Percentiles rank a stretch among this genome's conserved stretches.
Conservation (phyloP, 2,329 filamentous ascomycete genomes). For the Botrytis medusae region DNA sequence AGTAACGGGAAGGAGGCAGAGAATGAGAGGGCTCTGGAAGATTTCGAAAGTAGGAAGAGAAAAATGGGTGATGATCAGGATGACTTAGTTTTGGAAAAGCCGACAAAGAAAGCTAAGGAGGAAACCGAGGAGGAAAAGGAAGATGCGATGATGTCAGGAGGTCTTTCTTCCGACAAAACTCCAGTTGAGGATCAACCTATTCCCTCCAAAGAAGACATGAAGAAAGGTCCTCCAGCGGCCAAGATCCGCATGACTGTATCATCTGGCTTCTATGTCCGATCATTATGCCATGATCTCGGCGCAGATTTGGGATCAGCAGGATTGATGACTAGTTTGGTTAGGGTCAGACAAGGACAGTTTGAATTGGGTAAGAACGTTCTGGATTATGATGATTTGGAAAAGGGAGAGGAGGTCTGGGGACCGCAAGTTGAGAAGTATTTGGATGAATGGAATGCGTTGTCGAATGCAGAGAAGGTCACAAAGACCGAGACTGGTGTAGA, state of each 20-base stretch:
- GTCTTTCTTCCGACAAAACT: constrained; percentile 31
- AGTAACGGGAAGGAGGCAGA: constrained; percentile 18
- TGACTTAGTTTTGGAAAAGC: constrained; percentile 36
- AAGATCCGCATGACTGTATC: constrained; percentile 88
- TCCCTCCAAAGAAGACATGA: constrained; percentile 21
- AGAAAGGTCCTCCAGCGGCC: constrained; percentile 67
- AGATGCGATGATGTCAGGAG: constrained; percentile 39
- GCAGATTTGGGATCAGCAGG: constrained; percentile 76
- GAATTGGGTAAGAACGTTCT: constrained; percentile 71
- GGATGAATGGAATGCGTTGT: constrained; percentile 34
- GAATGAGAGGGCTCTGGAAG: constrained; percentile 44
- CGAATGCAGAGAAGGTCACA: background rate
- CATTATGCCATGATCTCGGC: constrained; percentile 88
- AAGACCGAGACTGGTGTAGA: background rate
- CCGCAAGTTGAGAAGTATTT: constrained; percentile 66
- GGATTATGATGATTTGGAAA: constrained; percentile 72
- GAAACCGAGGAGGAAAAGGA: background rate
- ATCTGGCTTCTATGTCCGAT: constrained; percentile 95
- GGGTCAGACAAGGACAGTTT: constrained; percentile 81
- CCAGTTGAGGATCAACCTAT: constrained; percentile 7
- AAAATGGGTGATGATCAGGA: constrained; percentile 38
- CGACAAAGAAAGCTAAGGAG: constrained; percentile 33
- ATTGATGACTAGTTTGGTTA: constrained; percentile 81
- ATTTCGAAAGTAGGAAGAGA: constrained; percentile 37
- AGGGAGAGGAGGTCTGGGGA: constrained; percentile 80